These are phyloP conservation scores for Raffaelea albimanens DNA, from an alignment of 2,329 filamentous ascomycete species.

Conservation along the genomic window DNA sequence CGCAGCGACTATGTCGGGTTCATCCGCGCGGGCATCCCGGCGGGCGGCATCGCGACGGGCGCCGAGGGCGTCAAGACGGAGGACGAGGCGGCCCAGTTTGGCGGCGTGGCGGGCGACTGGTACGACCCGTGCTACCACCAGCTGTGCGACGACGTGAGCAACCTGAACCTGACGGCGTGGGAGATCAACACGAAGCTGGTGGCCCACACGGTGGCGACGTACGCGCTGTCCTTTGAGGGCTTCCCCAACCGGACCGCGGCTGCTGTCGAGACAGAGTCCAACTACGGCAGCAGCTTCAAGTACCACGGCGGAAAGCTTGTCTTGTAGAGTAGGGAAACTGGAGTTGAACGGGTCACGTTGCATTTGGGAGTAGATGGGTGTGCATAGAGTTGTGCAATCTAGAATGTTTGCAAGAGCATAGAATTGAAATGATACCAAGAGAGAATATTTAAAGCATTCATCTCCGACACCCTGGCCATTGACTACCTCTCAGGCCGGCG, in stretches of 20 bases:
- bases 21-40: constrained; percentile 62
- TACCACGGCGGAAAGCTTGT: constrained; percentile 41
- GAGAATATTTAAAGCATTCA: no score
- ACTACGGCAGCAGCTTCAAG: constrained; percentile 28
- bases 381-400: no score
- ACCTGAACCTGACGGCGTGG: constrained; percentile 52
- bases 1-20: constrained; percentile 75
- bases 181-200: constrained; percentile 56
- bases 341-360: no score
- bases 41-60: constrained; percentile 67
- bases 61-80: constrained; percentile 68
- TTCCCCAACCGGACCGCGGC: constrained; percentile 44
- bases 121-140: constrained; percentile 54
- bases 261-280: constrained; percentile 11
- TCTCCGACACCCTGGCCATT: not conserved
- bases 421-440: no score
- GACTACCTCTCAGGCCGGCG: constrained; percentile 1
- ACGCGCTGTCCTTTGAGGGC: constrained; percentile 53
- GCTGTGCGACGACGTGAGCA: constrained; percentile 48
- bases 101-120: constrained; percentile 55
- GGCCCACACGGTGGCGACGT: constrained; percentile 64
- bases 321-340: no score
- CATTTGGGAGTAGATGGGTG: no score
- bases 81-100: constrained; percentile 56
- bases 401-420: no score